Base-by-base conservation (phyloP, 768 basidiomycete genomes). In the Roridomyces roridus region DNA sequence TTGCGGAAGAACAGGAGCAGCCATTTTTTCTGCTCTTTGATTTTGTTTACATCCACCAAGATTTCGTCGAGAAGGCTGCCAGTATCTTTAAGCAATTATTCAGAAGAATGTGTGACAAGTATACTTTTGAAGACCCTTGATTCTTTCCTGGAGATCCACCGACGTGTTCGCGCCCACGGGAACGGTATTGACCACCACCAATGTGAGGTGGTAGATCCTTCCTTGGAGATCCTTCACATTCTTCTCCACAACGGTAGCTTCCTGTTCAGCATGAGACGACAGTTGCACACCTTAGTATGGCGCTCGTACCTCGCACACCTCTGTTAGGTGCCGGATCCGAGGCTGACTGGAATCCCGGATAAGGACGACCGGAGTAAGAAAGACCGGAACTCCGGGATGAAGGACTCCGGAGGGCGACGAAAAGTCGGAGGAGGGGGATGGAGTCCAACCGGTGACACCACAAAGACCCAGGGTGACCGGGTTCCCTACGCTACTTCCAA, bases 11-110 rank as follows among this genome's bases (percentile, higher is more conserved):
- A 51, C 4, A 43, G 2, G n/a, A 42, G 40, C 9, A 51, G 25
- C 40, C 26, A 31, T 51, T 51, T 51, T 31, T 34, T 51, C 40
- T 51, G 50, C 34, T 51, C n/a, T 24, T 51, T 51, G 39, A 51
- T 51, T 24, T 51, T 18, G 10, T 24, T 31, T 6, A 51, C 36
- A 24, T 51, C 41, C 4, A 17, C 26, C 15, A 42, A 5, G 20
- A 43, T 51, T 10, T 12, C 29, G 20, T 51, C 18, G 20, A 51
- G 50, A 28, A 20, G 36, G 6, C 47, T 49, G 15, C 1, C 4
- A 40, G 21, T 40, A 15, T 7, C 5, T 39, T 17, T 8, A 3
- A 34, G 31, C 31, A 34, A 34, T 34, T 40, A 40, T 23, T 46
- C 17, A 17, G 39, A 40, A 23, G 24, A 51, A 25, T 21, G 26